Conservation (phyloP, 495 filamentous ascomycete species). For the Lasiosphaeria miniovina region DNA sequence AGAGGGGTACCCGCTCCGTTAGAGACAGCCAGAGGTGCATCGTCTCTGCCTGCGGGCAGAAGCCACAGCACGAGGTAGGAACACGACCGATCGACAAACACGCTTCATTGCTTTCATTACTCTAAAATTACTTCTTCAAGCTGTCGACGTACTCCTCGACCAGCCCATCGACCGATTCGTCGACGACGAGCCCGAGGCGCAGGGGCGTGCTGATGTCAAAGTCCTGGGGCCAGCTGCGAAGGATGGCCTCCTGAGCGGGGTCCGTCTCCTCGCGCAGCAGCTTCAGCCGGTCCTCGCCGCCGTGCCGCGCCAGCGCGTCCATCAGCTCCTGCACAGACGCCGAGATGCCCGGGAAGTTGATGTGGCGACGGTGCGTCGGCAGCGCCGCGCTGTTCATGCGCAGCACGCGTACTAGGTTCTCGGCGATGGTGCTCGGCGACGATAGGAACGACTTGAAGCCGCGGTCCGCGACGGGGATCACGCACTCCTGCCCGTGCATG, state of each 20-base stretch:
- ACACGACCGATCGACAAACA: too few relatives aligned
- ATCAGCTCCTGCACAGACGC: constrained; percentile 73
- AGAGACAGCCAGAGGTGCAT: too few relatives aligned
- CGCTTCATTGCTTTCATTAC: background rate
- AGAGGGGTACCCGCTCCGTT: too few relatives aligned
- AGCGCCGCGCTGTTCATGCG: constrained; percentile 53
- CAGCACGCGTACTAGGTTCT: constrained; percentile 67
- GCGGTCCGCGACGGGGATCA: constrained; percentile 57
- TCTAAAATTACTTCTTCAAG: constrained; percentile 25
- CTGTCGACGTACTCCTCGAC: constrained; percentile 42
- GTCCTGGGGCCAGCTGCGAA: constrained; percentile 70
- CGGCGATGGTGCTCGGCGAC: constrained; percentile 62
- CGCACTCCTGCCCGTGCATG: constrained; percentile 59
- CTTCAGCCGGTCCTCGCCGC: constrained; percentile 63
- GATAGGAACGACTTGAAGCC: constrained; percentile 65
- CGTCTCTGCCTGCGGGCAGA: too few relatives aligned
- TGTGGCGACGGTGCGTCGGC: constrained; percentile 54
- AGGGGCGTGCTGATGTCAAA: constrained; percentile 60
- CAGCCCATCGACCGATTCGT: constrained; percentile 36
- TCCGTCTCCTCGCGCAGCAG: constrained; percentile 66
- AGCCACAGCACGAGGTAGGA: too few relatives aligned
- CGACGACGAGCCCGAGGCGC: constrained; percentile 58
- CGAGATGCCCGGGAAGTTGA: constrained; percentile 72
- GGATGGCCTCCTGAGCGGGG: constrained; percentile 62
- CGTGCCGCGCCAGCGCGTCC: constrained; percentile 66